phyloP scores from a whole-genome alignment of 345 rosid species.

The Dovyalis caffra region DNA sequence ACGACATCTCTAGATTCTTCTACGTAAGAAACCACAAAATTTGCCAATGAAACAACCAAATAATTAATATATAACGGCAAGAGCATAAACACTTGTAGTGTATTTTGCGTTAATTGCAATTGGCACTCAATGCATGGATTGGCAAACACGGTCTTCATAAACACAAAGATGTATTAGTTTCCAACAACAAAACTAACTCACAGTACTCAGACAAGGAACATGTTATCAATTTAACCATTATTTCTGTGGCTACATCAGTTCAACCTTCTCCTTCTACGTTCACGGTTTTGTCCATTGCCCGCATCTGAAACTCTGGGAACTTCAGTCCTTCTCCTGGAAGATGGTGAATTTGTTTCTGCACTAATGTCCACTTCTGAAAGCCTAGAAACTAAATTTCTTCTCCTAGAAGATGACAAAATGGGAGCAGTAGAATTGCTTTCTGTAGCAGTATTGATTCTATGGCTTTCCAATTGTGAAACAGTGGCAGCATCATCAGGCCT shows the following conservation, averaged over 20 bases:
- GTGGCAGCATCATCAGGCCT: slow-evolving; percentile 22
- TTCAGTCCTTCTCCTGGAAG: slow-evolving; percentile 13
- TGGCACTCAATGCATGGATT: not conserved
- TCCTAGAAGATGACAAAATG: not conserved
- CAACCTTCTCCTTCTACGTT: slow-evolving; percentile 17
- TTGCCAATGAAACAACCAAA: not conserved
- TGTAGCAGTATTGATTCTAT: not conserved
- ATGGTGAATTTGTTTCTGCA: slow-evolving; percentile 4
- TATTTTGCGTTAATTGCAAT: not conserved
- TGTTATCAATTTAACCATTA: not conserved
- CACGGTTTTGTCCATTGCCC: not conserved
- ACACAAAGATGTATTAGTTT: not conserved
- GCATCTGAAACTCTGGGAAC: slow-evolving; percentile 4
- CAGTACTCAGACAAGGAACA: not conserved
- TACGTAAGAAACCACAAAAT: not conserved
- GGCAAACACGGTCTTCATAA: not conserved
- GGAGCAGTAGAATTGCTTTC: not conserved
- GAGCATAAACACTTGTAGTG: not conserved
- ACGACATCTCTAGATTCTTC: too few relatives aligned
- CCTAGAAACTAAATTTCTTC: slow-evolving; percentile 11
- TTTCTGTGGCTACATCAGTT: not conserved
- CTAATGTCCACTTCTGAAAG: not conserved
- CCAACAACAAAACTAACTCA: not conserved
- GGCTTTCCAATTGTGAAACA: slow-evolving; percentile 1
- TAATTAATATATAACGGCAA: not conserved